phyloP scores from a whole-genome alignment of 2,329 filamentous ascomycete genomes.

The Alternaria consortialis region DNA sequence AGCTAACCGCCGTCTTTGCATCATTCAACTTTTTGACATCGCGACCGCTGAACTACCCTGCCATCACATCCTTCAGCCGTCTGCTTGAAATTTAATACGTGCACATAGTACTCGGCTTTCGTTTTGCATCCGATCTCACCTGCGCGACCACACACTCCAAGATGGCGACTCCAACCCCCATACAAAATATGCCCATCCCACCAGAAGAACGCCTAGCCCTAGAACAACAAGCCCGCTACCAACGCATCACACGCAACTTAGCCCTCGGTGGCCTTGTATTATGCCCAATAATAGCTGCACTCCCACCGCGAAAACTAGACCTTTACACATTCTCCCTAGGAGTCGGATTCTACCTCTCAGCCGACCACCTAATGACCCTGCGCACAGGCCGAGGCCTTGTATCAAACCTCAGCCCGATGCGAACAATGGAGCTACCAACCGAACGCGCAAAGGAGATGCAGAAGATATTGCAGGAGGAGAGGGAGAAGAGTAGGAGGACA shows the following conservation, averaged over 20 bases:
- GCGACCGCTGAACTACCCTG: constrained; percentile 5
- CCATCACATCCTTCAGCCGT: not conserved
- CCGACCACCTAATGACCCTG: constrained; percentile 59
- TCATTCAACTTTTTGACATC: constrained; percentile 41
- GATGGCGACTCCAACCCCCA: constrained; percentile 36
- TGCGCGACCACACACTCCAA: constrained; percentile 14
- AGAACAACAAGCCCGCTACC: constrained; percentile 43
- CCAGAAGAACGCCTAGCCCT: constrained; percentile 47
- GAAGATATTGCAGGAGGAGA: constrained; percentile 50
- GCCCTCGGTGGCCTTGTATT: constrained; percentile 61
- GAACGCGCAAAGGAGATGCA: constrained; percentile 49
- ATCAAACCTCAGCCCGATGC: constrained; percentile 37
- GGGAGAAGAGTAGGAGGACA: constrained; percentile 45
- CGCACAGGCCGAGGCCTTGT: constrained; percentile 52
- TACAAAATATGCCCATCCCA: constrained; percentile 35
- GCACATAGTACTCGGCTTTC: not conserved
- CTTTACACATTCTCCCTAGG: constrained; percentile 66
- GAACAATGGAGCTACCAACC: constrained; percentile 43
- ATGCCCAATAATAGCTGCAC: constrained; percentile 63
- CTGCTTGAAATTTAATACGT: not conserved
- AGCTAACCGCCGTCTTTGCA: constrained; percentile 31
- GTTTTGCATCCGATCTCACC: not conserved
- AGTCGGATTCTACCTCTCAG: constrained; percentile 59
- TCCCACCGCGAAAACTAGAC: constrained; percentile 71
- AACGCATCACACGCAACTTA: constrained; percentile 53